Percentiles rank a stretch among this genome's conserved stretches.
Conservation (phyloP, 73 alveolate genomes). For the Tetrahymena borealis region DNA sequence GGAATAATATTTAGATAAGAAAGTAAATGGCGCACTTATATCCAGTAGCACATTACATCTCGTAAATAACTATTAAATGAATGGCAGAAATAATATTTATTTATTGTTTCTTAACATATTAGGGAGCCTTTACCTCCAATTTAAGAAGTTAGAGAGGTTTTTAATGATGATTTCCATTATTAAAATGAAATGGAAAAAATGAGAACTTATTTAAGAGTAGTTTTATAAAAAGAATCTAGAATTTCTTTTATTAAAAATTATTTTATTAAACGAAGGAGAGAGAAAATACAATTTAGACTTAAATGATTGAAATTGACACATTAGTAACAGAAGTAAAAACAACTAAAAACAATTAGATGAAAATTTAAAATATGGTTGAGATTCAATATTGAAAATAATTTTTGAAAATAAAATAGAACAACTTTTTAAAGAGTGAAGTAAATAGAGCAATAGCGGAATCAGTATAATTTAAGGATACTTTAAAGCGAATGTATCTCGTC, state of each 20-base stretch:
- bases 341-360: neutral
- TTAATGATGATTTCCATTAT: neutral
- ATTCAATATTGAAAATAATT: neutral
- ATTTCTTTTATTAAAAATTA: neutral
- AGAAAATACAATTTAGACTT: neutral
- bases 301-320: neutral
- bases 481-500: neutral
- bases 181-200: neutral
- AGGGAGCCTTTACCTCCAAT: neutral
- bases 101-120: neutral
- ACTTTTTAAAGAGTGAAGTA: neutral
- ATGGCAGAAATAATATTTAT: neutral
- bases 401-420: too few relatives aligned
- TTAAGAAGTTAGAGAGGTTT: neutral
- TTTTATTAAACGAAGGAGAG: neutral
- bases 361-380: too few relatives aligned
- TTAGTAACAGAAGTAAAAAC: neutral
- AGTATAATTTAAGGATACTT: neutral
- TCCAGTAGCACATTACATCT: neutral
- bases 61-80: neutral
- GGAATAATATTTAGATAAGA: too few relatives aligned
- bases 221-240: neutral
- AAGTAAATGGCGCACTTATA: neutral
- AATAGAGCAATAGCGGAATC: neutral
- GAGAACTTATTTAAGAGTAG: neutral